phyloP scores from a whole-genome alignment of 2,329 filamentous ascomycete species.

The Pseudogymnoascus sp. region DNA sequence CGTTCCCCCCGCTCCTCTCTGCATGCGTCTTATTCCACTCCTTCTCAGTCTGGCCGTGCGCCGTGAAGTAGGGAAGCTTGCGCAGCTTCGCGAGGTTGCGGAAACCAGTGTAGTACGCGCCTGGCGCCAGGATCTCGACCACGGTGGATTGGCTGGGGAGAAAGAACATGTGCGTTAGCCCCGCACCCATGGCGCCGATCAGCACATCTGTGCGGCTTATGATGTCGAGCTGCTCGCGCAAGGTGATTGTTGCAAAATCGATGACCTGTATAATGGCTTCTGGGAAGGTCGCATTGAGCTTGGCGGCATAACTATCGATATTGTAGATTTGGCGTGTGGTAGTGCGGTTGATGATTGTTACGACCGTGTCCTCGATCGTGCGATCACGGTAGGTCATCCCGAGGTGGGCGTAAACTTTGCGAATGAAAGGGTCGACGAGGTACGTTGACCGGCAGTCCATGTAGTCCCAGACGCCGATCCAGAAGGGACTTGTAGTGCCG shows the following conservation, averaged over 20 bases:
- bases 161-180: constrained; percentile 22
- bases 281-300: constrained; percentile 15
- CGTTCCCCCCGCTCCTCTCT: not conserved
- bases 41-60: not conserved
- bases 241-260: constrained; percentile 16
- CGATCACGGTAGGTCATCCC: constrained; percentile 8
- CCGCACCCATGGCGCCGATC: constrained; percentile 22
- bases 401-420: constrained; percentile 11
- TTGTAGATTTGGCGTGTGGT: constrained; percentile 17
- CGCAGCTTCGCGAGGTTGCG: constrained; percentile 11
- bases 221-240: constrained; percentile 20
- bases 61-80: constrained; percentile 13
- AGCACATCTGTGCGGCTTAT: constrained; percentile 18
- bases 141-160: constrained; percentile 18
- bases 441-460: constrained; percentile 12
- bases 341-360: constrained; percentile 20
- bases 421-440: constrained; percentile 15
- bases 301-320: constrained; percentile 12
- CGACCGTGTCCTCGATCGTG: constrained; percentile 9
- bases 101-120: constrained; percentile 9
- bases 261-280: constrained; percentile 15
- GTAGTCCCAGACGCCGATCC: constrained; percentile 18
- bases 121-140: constrained; percentile 14
- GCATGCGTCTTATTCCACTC: not conserved
- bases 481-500: constrained; percentile 23